phyloP scores from a whole-genome alignment of 148 eudicot genomes.

The Rhododendron vialii region DNA sequence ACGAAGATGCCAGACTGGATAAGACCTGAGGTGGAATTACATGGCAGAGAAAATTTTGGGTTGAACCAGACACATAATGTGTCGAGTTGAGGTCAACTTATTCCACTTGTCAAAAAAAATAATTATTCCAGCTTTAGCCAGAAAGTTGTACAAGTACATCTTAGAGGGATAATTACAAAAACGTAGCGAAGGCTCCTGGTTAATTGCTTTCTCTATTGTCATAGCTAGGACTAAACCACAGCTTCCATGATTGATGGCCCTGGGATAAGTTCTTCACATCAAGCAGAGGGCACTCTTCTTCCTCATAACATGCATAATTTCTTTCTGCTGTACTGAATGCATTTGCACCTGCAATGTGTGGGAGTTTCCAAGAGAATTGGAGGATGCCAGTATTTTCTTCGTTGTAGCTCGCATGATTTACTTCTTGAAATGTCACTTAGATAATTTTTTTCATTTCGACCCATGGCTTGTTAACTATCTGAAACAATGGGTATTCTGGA shows the following conservation, averaged over 20 bases:
- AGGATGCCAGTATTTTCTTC: not conserved
- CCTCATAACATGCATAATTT: not conserved
- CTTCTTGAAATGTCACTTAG: not conserved
- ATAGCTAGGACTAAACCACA: not conserved
- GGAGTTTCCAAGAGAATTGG: not conserved
- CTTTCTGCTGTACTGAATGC: not conserved
- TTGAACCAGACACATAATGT: not conserved
- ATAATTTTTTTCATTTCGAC: not conserved
- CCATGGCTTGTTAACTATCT: not conserved
- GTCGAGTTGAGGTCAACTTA: not conserved
- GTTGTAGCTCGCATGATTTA: not conserved
- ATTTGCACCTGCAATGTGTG: not conserved
- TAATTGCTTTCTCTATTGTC: not conserved
- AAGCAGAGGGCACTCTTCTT: not conserved
- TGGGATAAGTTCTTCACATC: not conserved
- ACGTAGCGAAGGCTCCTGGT: not conserved
- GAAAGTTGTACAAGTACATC: not conserved
- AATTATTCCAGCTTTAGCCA: not conserved
- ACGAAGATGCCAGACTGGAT: not conserved
- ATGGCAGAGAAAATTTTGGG: too few species aligned
- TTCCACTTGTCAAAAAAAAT: too few species aligned
- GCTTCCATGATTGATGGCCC: not conserved
- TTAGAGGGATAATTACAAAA: not conserved
- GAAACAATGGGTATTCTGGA: slow-evolving; percentile 5
- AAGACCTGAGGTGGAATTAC: not conserved